Evolutionary conservation across 768 basidiomycete genomes (phyloP), one percentile per base, ranked within the genome.

Genomic region (Boletales sp.): DNA sequence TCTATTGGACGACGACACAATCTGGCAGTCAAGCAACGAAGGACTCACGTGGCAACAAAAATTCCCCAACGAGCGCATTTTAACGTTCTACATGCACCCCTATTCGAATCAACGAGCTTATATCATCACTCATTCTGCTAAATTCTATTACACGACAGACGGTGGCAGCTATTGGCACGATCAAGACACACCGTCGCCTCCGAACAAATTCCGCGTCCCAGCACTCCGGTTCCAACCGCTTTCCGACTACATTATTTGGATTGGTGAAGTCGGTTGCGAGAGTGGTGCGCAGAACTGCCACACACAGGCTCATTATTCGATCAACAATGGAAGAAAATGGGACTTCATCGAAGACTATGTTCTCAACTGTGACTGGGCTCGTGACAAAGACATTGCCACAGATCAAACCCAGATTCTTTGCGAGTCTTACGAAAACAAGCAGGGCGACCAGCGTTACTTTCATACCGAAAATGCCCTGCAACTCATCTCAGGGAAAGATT

Each of bases 21-120:
- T 98, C 47, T 98, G 92, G 92, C 94, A 97, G 72, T 97, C 93
- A 1, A 83, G 82, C 59, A 97, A 94, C 63, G 94, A 99, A 68
- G 97, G 95, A 1, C 93, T 91, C 68, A 84, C 84, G 0, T 99
- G 95, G 94, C 76, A 77, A 38, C 84, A 82, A 51, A 75, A 85
- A 13, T 71, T 66, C 62, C 76, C 81, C 0, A 74, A 72, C 1
- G 74, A 85, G 51, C 79, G 75, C 14, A 88, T 97, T 73, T 70
- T 97, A 32, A 83, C 79, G 1, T 87, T 97, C 69, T 88, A 88
- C 59, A 89, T 94, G 72, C 95, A 99, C 73, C 71, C 77, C 30
- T 88, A 87, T 71, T 68, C 80, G 17, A 56, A 76, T 42, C 90
- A 90, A 53, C 87, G 94, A 11, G 95, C 94, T 3, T 98, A 90